A percentile compares a stretch with the other conserved stretches of the same genome.
Evolutionary conservation across 2,329 filamentous ascomycete genomes (phyloP).

Genomic region (Pseudopyricularia javanii): DNA sequence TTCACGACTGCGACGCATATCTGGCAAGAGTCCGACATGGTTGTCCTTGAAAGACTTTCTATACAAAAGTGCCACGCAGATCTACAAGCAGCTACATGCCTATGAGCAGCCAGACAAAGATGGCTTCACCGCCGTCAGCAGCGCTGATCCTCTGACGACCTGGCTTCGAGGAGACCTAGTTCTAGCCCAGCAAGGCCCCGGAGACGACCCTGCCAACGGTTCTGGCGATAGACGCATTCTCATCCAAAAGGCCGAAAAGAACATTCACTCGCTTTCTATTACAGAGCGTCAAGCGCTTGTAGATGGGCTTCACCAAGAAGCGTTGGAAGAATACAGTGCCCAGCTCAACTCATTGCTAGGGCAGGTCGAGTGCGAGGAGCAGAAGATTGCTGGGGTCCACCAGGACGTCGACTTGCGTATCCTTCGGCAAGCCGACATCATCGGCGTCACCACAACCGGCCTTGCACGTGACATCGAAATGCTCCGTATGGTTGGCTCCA

Average conservation of each 20-base stretch:
- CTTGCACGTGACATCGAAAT: slow-evolving; percentile 37
- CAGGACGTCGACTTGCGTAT: slow-evolving; percentile 23
- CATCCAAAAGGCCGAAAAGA: background rate
- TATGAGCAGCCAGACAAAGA: background rate
- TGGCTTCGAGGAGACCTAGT: background rate
- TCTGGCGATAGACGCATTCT: background rate
- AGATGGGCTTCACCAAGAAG: background rate
- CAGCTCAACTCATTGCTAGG: background rate
- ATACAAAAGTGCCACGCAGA: background rate
- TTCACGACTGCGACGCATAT: background rate
- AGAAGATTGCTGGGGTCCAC: slow-evolving; percentile 9
- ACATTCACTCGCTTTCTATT: background rate
- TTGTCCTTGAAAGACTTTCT: background rate
- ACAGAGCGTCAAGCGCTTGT: background rate
- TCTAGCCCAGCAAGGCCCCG: background rate
- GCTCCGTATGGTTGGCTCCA: slow-evolving; percentile 34
- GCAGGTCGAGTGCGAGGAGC: background rate
- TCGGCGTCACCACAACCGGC: slow-evolving; percentile 49
- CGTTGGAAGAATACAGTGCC: background rate
- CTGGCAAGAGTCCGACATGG: background rate
- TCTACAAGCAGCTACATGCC: background rate
- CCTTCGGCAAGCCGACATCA: slow-evolving; percentile 28
- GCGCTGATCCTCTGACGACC: background rate
- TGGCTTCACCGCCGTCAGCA: background rate
- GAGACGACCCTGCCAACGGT: background rate